A percentile compares a stretch with the other conserved stretches of the same genome.
These are phyloP conservation scores for Gnaphalium uliginosum DNA, from an alignment of 129 eudicot species.

Conservation along the genomic window DNA sequence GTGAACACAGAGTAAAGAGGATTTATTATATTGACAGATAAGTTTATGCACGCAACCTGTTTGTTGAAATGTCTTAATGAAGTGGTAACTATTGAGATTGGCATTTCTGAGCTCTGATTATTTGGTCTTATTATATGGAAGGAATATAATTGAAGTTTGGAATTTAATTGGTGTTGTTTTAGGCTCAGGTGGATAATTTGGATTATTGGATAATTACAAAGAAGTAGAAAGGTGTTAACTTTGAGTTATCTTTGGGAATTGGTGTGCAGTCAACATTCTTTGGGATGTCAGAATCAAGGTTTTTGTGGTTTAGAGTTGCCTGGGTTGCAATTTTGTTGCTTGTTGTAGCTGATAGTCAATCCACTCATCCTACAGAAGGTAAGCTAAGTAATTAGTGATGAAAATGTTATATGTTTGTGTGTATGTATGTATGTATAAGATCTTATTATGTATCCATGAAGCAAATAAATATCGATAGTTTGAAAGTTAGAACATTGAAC, in stretches of 20 bases:
- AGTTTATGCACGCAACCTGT: conserved; percentile 23
- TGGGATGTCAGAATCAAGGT: conserved; percentile 35
- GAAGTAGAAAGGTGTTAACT: conserved; percentile 19
- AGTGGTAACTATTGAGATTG: conserved; percentile 20
- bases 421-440: not conserved
- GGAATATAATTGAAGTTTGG: conserved; percentile 23
- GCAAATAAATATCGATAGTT: not conserved
- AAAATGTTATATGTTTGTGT: not conserved
- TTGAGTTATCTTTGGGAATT: conserved; percentile 28
- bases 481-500: not conserved
- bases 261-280: conserved; percentile 25
- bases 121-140: conserved; percentile 20
- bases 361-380: conserved; percentile 73
- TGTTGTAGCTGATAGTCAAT: conserved; percentile 42
- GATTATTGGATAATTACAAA: conserved; percentile 22
- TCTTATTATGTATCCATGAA: not conserved
- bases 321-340: conserved; percentile 45
- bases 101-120: not conserved
- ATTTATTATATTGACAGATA: not conserved
- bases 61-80: conserved; percentile 32
- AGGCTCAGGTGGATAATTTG: conserved; percentile 28
- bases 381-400: conserved; percentile 3
- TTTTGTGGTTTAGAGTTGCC: conserved; percentile 22
- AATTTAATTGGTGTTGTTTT: conserved; percentile 22
- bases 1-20: conserved; percentile 11